Evolutionary conservation across 2,329 filamentous ascomycete genomes (phyloP), one percentile per base, ranked within the genome.

Genomic region (Aspergillus ochraceoroseus): DNA sequence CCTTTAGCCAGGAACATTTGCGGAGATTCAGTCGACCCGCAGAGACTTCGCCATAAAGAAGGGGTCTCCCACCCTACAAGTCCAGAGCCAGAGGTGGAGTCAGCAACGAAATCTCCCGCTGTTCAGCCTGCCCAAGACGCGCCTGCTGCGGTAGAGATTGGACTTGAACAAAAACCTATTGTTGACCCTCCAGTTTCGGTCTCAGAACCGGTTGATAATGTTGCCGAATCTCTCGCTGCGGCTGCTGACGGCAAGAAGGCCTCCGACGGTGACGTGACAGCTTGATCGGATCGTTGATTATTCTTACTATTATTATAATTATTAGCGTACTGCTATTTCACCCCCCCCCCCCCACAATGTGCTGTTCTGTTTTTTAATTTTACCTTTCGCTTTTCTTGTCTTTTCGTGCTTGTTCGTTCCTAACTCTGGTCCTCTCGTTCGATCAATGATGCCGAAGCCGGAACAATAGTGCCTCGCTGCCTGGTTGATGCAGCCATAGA

Each of bases 11-110:
- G 59, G 48, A 63, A 66, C 32, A 54, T 49, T 4, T 58, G 58
- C 9, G 62, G 57, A 15, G 64, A 67, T 35, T 40, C 57, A 5
- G 54, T 54, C 14, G 65, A 66, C 39, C 59, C 64, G 15, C 43
- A 34, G 20, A 38, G 31, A 39, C 28, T 32, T 15, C 41, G 26
- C 5, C 8, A n/a, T 7, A 30, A 35, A 30, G 29, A 38, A 15
- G 34, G 39, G 12, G 23, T 33, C 2, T 27, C 22, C 13, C 22
- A 43, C 27, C 27, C 41, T 3, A 13, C 23, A 17, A 22, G 5
- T 13, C 5, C 41, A 4, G 35, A 35, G 27, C 19, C 25, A 2
- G 17, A 25, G 3, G 3, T 12, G 7, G 35, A 43, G 19, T n/a
- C n/a, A n/a, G 6, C 26, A 18, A 7, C 25, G 7, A 29, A 34